These are phyloP conservation scores for Camellia sinensis DNA, from an alignment of 148 eudicot species.

Conservation along the genomic window DNA sequence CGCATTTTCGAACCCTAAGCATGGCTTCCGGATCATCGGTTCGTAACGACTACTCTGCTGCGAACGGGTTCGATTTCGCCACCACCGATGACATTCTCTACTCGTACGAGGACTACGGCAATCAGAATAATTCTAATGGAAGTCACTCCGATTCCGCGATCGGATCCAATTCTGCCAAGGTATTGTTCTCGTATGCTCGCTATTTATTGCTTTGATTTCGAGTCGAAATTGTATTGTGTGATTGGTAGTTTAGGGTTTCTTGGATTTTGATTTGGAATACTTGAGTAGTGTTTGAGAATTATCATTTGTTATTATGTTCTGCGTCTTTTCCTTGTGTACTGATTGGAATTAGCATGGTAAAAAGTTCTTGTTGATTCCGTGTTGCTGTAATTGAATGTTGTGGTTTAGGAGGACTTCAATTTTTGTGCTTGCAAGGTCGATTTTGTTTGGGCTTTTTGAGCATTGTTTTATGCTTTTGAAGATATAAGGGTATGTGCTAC, in stretches of 20 bases:
- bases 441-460: not conserved
- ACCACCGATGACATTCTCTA: slow-evolving; percentile 23
- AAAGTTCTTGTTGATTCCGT: too few species aligned
- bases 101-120: slow-evolving; percentile 72
- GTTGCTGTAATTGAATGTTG: too few species aligned
- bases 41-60: slow-evolving; percentile 39
- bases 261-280: slow-evolving; percentile 11
- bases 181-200: slow-evolving; percentile 2
- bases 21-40: slow-evolving; percentile 93
- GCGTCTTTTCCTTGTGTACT: too few species aligned
- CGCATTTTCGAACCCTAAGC: slow-evolving; percentile 8
- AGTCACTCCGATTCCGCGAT: slow-evolving; percentile 55
- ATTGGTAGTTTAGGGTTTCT: not conserved
- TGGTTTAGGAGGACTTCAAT: too few species aligned
- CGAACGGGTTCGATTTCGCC: slow-evolving; percentile 76
- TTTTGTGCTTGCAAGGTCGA: not conserved
- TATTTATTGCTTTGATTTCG: not conserved
- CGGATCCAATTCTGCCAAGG: slow-evolving; percentile 56
- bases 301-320: not conserved
- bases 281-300: not conserved
- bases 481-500: not conserved
- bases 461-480: not conserved
- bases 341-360: too few species aligned
- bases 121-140: slow-evolving; percentile 53
- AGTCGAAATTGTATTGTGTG: not conserved